Percentiles rank a stretch among this genome's conserved stretches.
Evolutionary conservation across 495 filamentous ascomycete genomes (phyloP).

Genomic region (Chaetomium tenue): DNA sequence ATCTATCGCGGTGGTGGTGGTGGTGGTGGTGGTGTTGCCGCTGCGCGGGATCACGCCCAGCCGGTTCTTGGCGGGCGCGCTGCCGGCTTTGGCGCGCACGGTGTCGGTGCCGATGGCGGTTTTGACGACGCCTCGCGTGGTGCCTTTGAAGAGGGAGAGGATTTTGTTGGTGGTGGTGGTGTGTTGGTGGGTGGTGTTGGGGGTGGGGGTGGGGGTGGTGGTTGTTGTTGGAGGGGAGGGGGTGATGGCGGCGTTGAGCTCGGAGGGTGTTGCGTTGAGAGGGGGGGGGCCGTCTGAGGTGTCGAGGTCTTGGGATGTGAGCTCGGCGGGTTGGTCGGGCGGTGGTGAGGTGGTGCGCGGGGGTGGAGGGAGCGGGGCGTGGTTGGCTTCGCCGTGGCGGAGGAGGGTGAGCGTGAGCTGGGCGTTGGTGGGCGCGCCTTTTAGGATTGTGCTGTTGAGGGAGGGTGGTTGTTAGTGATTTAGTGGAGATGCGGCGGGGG

Average conservation of each 20-base stretch:
- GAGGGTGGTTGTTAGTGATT: conserved; percentile 21
- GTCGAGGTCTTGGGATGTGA: conserved; percentile 49
- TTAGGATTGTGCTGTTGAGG: conserved; percentile 62
- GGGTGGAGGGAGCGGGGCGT: conserved; percentile 77
- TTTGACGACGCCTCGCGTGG: conserved; percentile 63
- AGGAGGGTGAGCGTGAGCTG: conserved; percentile 83
- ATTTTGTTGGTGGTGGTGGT: conserved; percentile 53
- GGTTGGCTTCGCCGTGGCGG: conserved; percentile 80
- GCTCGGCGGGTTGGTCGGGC: conserved; percentile 48
- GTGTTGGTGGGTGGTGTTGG: conserved; percentile 26
- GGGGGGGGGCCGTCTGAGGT: conserved; percentile 39
- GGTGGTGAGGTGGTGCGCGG: conserved; percentile 57
- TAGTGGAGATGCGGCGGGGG: too few relatives aligned
- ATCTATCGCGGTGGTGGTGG: too few relatives aligned
- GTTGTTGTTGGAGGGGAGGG: conserved; percentile 38
- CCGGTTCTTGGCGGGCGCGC: conserved; percentile 63
- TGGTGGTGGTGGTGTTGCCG: conserved; percentile 35
- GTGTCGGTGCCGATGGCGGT: conserved; percentile 69
- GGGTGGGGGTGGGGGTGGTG: conserved; percentile 16
- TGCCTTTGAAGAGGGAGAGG: conserved; percentile 66
- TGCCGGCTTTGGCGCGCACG: conserved; percentile 63
- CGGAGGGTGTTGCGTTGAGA: conserved; percentile 42
- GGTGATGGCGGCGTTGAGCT: conserved; percentile 46
- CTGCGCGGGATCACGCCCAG: conserved; percentile 56
- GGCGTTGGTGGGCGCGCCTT: conserved; percentile 85